Evolutionary conservation across 2,329 filamentous ascomycete species (phyloP).

Genomic region (Parasarocladium wereldwijsianum): DNA sequence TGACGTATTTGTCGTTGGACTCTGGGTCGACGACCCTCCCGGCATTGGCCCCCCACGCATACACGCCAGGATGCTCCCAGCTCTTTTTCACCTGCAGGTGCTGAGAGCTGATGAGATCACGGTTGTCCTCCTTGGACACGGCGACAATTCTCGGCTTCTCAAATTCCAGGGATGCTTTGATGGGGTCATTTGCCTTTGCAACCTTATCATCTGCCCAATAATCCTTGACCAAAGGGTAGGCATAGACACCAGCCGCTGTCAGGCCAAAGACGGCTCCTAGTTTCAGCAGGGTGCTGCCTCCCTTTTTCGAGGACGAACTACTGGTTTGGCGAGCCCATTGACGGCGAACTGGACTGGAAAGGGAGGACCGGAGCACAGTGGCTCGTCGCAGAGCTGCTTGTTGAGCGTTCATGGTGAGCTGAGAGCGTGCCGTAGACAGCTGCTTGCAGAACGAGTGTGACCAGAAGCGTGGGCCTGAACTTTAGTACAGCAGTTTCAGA

Average conservation of each 20-base stretch:
- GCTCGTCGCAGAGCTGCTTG: constrained; percentile 15
- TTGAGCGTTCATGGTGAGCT: constrained; percentile 16
- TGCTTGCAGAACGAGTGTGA: too few species aligned
- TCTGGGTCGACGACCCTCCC: constrained; percentile 77
- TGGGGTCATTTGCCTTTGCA: constrained; percentile 7
- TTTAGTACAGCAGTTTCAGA: too few species aligned
- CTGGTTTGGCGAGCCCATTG: constrained; percentile 18
- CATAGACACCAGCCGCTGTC: constrained; percentile 23
- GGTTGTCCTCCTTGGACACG: constrained; percentile 53
- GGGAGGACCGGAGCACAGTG: constrained; percentile 9
- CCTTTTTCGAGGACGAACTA: constrained; percentile 8
- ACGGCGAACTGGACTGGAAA: constrained; percentile 9
- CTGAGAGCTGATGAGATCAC: constrained; percentile 68
- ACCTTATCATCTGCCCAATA: constrained; percentile 9
- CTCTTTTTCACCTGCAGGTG: constrained; percentile 79
- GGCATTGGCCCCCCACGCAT: constrained; percentile 82
- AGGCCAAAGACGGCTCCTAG: constrained; percentile 21
- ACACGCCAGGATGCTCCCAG: constrained; percentile 72
- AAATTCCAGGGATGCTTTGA: constrained; percentile 44
- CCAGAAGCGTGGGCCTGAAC: too few species aligned
- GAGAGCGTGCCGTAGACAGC: background rate
- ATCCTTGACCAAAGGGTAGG: constrained; percentile 20
- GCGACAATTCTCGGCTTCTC: constrained; percentile 48
- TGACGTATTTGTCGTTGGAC: constrained; percentile 63
- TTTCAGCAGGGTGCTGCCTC: constrained; percentile 16